A percentile compares a stretch with the other conserved stretches of the same genome.
phyloP scores from a whole-genome alignment of 2,329 filamentous ascomycete species.

The Fusarium setosum region DNA sequence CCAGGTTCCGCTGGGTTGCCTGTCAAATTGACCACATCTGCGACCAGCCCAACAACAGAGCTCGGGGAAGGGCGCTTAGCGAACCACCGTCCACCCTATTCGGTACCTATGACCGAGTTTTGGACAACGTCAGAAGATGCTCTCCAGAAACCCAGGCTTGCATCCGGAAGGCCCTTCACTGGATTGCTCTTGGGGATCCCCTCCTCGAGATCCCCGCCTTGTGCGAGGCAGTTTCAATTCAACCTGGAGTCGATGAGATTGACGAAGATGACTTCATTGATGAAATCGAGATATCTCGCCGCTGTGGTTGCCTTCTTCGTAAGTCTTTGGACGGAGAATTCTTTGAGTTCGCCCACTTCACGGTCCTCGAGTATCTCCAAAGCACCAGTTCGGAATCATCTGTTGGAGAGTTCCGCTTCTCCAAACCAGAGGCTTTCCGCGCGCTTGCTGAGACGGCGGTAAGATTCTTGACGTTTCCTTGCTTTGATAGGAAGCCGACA shows the following conservation, averaged over 20 bases:
- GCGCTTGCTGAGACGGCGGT: background rate
- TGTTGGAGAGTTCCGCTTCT: background rate
- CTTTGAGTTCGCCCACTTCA: slow-evolving; percentile 23
- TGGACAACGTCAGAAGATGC: background rate
- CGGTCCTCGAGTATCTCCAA: slow-evolving; percentile 18
- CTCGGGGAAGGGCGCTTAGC: slow-evolving; percentile 1
- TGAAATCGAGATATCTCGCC: background rate
- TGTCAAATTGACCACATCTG: slow-evolving; percentile 22
- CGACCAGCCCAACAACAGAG: background rate
- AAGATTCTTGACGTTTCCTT: background rate
- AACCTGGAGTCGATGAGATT: background rate
- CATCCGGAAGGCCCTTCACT: slow-evolving; percentile 1
- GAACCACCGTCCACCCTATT: slow-evolving; percentile 9
- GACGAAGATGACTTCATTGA: slow-evolving; percentile 4
- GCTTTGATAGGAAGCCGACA: background rate
- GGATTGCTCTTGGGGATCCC: background rate
- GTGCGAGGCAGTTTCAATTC: slow-evolving; percentile 19
- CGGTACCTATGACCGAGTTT: slow-evolving; percentile 10
- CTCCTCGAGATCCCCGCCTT: background rate
- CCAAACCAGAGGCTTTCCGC: background rate
- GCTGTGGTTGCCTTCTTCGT: slow-evolving; percentile 8
- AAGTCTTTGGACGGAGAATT: slow-evolving; percentile 1
- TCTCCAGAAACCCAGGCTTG: background rate
- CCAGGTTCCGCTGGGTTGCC: slow-evolving; percentile 22
- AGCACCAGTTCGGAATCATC: background rate